These are phyloP conservation scores for Zygnema cylindricum DNA, from an alignment of 139 green algal genomes.

Conservation along the genomic window DNA sequence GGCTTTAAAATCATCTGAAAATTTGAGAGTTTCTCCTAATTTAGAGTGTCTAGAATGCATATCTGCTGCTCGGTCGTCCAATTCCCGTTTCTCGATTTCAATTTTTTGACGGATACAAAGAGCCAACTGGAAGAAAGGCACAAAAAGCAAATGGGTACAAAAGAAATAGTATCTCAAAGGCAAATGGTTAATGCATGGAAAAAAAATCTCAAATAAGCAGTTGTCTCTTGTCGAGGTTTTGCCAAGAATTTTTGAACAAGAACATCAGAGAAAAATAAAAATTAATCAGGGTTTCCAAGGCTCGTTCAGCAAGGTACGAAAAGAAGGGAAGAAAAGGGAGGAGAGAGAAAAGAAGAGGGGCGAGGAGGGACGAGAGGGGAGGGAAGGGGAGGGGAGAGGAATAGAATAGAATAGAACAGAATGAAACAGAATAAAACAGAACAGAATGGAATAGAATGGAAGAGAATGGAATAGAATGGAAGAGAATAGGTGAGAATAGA, in stretches of 20 bases:
- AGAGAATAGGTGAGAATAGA: neutral
- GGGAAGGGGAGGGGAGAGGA: neutral
- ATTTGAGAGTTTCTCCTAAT: neutral
- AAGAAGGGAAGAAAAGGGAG: neutral
- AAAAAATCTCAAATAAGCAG: too few species aligned
- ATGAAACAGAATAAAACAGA: neutral
- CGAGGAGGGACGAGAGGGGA: neutral
- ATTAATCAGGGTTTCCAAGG: too few species aligned
- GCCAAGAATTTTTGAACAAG: too few species aligned
- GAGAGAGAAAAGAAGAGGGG: slow-evolving; percentile 4
- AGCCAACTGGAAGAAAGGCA: neutral
- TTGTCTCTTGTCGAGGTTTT: too few species aligned
- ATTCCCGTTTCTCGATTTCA: neutral
- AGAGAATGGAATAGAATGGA: neutral
- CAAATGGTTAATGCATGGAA: too few species aligned
- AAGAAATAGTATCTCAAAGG: too few species aligned
- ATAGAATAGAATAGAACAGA: neutral
- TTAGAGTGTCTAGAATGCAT: slow-evolving; percentile 2
- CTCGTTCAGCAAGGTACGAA: too few species aligned
- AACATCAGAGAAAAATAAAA: too few species aligned
- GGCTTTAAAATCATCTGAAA: too few species aligned
- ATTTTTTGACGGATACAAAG: slow-evolving; percentile 18
- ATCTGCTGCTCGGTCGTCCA: slow-evolving; percentile 27
- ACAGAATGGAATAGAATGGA: neutral
- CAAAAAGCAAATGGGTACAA: neutral